A percentile compares a stretch with the other conserved stretches of the same genome.
phyloP scores from a whole-genome alignment of 768 basidiomycete species.

The Boletus tylopilopsis region DNA sequence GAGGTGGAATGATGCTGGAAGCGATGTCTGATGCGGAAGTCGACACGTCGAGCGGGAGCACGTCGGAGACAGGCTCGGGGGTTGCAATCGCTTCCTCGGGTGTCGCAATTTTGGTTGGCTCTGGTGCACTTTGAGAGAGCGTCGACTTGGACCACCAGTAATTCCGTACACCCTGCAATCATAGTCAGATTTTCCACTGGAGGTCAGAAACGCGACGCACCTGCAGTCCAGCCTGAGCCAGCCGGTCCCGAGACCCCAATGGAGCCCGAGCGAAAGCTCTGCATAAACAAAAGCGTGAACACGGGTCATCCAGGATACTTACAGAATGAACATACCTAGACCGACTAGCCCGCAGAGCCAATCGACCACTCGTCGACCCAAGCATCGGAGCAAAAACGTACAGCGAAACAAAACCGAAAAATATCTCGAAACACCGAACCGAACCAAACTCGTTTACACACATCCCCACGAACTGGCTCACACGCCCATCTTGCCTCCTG shows the following conservation, averaged over 20 bases:
- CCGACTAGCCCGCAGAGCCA: conserved; percentile 20
- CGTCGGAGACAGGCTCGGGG: conserved; percentile 4
- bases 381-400: conserved; percentile 16
- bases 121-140: not conserved
- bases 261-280: conserved; percentile 15
- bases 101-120: not conserved
- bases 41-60: conserved; percentile 4
- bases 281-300: conserved; percentile 13
- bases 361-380: conserved; percentile 18
- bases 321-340: conserved; percentile 19
- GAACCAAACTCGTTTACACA: not conserved
- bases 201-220: conserved; percentile 10
- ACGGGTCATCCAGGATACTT: not conserved
- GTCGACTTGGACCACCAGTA: conserved; percentile 33
- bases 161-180: conserved; percentile 17
- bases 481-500: conserved; percentile 5
- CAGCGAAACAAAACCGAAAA: conserved; percentile 2
- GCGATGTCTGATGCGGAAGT: conserved; percentile 15
- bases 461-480: conserved; percentile 24
- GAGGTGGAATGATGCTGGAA: conserved; percentile 36
- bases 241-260: conserved; percentile 8
- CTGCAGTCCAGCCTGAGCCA: conserved; percentile 15
- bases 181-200: not conserved
- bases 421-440: conserved; percentile 15
- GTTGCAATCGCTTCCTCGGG: not conserved